Evolutionary conservation across 1,284 basidiomycete genomes (phyloP), one percentile per base, ranked within the genome.

Genomic region (Microbotryomycetes sp.): DNA sequence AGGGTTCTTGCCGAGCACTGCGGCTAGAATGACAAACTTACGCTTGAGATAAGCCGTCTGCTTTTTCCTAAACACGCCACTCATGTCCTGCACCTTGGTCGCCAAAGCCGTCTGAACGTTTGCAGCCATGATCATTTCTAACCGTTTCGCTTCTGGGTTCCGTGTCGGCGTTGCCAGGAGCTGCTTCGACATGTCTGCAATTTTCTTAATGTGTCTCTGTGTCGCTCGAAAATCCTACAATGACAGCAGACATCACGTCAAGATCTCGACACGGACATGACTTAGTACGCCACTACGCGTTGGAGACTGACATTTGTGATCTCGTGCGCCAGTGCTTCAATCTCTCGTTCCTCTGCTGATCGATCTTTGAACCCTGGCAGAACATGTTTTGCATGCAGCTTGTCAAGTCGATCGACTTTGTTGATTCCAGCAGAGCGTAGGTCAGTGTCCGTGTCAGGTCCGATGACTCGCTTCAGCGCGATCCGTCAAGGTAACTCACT

Each of bases 21-120:
- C 14, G 42, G 59, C 50, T 49, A 25, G 57, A 47, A 65, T 62
- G 31, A 45, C 48, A 49, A 49, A 83, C 93, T 79, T 73, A 94
- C 93, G 91, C 77, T 94, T 88, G 85, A 99, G 88, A 77, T 98
- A 98, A 31, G 93, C 86, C 59, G 89, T 84, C 77, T 99, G 96
- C 79, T 96, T 97, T 80, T 94, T 97, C 63, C 96, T 83, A 74
- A 99, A 98, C n/a, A 86, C 80, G 23, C 86, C 88, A 71, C 89
- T 93, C 54, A 93, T 80, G 70, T 92, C 89, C 79, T 98, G 96
- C 12, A 97, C 85, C 74, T 92, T 89, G 26, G 89, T 91, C 23
- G 96, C 96, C 45, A 98, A 83, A 14, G 87, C 93, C 31, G 92
- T 86, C 76, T 98, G 94, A n/a, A 97, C 91, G 74, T 99, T 99